Conservation (phyloP, 805 yeast species). For the Isabelozyma gotoi region DNA sequence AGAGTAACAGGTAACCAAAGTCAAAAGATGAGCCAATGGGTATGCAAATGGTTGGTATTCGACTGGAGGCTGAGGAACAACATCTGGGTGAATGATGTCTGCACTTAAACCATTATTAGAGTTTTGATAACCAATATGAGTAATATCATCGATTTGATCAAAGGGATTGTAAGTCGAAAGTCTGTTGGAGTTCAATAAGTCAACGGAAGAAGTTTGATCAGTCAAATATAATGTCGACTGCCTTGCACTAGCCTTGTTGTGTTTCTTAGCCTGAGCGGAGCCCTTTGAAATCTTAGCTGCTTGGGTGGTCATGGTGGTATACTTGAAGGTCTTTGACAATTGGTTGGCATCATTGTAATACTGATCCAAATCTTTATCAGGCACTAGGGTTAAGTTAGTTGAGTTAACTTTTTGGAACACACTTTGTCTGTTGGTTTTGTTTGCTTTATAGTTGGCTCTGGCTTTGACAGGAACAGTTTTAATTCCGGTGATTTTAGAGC, state of each 20-base stretch:
- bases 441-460: slow-evolving; percentile 48
- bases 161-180: slow-evolving; percentile 29
- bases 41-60: slow-evolving; percentile 83
- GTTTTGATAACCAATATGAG: slow-evolving; percentile 8
- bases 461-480: slow-evolving; percentile 49
- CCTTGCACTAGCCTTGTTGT: slow-evolving; percentile 17
- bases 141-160: slow-evolving; percentile 30
- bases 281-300: slow-evolving; percentile 35
- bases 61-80: slow-evolving; percentile 88
- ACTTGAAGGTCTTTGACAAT: slow-evolving; percentile 40
- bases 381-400: slow-evolving; percentile 37
- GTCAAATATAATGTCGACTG: slow-evolving; percentile 28
- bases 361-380: slow-evolving; percentile 35
- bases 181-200: slow-evolving; percentile 20
- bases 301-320: slow-evolving; percentile 69
- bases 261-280: slow-evolving; percentile 8
- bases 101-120: slow-evolving; percentile 52
- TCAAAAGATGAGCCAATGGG: slow-evolving; percentile 57
- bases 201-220: slow-evolving; percentile 33
- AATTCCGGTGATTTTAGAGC: slow-evolving; percentile 49
- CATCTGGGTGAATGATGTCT: slow-evolving; percentile 68
- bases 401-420: slow-evolving; percentile 37
- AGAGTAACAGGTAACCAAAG: slow-evolving; percentile 84
- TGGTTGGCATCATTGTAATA: slow-evolving; percentile 34
- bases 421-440: slow-evolving; percentile 38